Conservation (phyloP, 2,329 filamentous ascomycete genomes). For the Waltergamsia citrina region DNA sequence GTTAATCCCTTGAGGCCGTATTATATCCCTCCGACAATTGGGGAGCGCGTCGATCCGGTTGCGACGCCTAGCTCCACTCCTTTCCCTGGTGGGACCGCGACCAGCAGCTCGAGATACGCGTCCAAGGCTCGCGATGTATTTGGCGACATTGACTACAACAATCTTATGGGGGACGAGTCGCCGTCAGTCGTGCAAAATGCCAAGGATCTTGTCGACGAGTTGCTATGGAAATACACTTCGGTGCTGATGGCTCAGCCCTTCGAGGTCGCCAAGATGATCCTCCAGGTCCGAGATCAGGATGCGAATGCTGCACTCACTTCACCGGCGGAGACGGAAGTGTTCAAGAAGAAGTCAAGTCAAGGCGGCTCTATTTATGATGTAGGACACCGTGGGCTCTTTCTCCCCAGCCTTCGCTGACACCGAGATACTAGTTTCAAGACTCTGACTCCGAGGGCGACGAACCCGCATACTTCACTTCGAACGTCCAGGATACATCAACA, state of each 20-base stretch:
- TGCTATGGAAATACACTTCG: conserved; percentile 85
- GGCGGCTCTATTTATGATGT: conserved; percentile 25
- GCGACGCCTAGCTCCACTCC: conserved; percentile 26
- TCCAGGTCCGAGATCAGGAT: conserved; percentile 64
- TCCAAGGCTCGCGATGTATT: conserved; percentile 73
- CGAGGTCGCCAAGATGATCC: conserved; percentile 87
- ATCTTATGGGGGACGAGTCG: conserved; percentile 70
- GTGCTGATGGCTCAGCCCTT: conserved; percentile 90
- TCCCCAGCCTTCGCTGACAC: not conserved
- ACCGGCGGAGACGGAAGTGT: conserved; percentile 12
- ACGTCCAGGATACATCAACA: conserved; percentile 43
- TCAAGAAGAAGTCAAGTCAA: conserved; percentile 18
- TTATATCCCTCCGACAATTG: conserved; percentile 54
- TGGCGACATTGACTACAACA: conserved; percentile 84
- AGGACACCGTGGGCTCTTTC: conserved; percentile 7
- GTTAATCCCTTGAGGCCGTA: conserved; percentile 61
- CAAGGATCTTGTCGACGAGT: conserved; percentile 71
- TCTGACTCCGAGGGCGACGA: conserved; percentile 68
- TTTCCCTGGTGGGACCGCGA: conserved; percentile 32
- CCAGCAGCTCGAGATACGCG: conserved; percentile 24
- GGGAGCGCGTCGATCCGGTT: conserved; percentile 29
- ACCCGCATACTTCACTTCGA: conserved; percentile 74
- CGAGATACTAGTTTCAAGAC: conserved; percentile 31
- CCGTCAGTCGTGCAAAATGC: conserved; percentile 66
- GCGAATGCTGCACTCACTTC: conserved; percentile 24